Evolutionary conservation across 306 rosid genomes (phyloP).

Genomic region (Begonia loranthoides): DNA sequence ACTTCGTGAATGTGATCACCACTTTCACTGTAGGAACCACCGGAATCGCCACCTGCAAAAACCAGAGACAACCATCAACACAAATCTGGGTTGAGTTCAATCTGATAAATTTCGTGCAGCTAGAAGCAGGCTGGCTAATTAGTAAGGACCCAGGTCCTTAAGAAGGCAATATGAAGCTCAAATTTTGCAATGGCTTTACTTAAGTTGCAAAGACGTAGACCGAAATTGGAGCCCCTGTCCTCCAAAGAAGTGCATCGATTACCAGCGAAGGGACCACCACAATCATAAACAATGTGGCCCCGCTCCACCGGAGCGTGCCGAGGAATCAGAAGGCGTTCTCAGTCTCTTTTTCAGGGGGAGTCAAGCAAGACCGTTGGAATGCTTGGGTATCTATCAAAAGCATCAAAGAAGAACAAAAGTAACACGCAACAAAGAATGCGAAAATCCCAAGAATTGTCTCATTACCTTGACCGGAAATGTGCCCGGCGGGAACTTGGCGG

Average conservation of each 20-base stretch:
- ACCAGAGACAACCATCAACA: neutral
- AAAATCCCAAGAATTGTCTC: constrained; percentile 9
- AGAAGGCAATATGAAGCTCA: too few species aligned
- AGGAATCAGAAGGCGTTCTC: constrained; percentile 6
- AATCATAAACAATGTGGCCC: neutral
- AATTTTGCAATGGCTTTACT: too few species aligned
- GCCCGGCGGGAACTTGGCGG: constrained; percentile 92
- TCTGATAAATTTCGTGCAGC: too few species aligned
- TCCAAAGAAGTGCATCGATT: too few species aligned
- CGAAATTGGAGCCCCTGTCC: too few species aligned
- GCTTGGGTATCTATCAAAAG: constrained; percentile 27
- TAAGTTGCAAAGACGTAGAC: too few species aligned
- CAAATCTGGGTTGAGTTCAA: too few species aligned
- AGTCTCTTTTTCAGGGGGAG: constrained; percentile 11
- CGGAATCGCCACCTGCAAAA: constrained; percentile 71
- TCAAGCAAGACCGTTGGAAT: constrained; percentile 9
- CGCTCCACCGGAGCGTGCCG: constrained; percentile 25
- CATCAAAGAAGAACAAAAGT: constrained; percentile 13
- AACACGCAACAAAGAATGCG: constrained; percentile 3
- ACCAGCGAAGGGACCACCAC: too few species aligned
- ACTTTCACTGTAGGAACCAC: constrained; percentile 96
- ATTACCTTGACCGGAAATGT: constrained; percentile 90
- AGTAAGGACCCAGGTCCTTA: too few species aligned
- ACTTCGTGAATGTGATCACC: constrained; percentile 90
- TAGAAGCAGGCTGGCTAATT: too few species aligned